These are phyloP conservation scores for Metschnikowia sp. DNA, from an alignment of 805 yeast genomes.

Conservation along the genomic window DNA sequence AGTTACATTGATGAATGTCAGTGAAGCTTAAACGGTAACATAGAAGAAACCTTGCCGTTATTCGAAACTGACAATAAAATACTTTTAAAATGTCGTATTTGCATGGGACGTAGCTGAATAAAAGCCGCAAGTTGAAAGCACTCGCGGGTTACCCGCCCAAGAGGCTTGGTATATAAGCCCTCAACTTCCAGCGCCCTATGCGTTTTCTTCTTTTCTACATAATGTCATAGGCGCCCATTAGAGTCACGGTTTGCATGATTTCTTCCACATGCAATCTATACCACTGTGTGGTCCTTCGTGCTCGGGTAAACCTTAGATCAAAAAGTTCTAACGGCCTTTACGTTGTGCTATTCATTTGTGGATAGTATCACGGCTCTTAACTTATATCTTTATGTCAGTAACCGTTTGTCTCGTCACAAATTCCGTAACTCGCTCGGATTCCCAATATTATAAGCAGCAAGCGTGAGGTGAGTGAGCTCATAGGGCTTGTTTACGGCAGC, in stretches of 20 bases:
- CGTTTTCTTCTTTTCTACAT: conserved; percentile 21
- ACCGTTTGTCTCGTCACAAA: no score
- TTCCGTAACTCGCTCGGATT: no score
- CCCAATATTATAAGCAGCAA: no score
- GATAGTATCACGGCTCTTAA: conserved; percentile 71
- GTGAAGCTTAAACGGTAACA: neutral
- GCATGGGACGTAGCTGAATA: no score
- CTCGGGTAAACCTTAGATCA: conserved; percentile 91
- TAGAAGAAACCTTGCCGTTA: neutral
- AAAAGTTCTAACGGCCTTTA: conserved; percentile 53
- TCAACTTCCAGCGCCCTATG: neutral
- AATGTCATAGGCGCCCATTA: conserved; percentile 79
- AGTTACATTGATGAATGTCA: neutral
- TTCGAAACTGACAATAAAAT: no score
- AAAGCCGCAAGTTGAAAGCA: neutral
- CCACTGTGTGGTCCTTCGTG: conserved; percentile 61
- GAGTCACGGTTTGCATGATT: conserved; percentile 61
- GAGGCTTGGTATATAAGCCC: conserved; percentile 10
- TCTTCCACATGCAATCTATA: conserved; percentile 46
- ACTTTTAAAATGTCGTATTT: no score
- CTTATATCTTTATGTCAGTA: conserved; percentile 40
- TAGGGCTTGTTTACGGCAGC: no score
- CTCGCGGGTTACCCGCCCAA: conserved; percentile 21
- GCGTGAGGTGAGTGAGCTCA: no score
- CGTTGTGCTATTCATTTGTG: conserved; percentile 47